Percentiles rank a stretch among this genome's conserved stretches.
Conservation (phyloP, 805 yeast genomes). For the Nakazawaea ambrosiae region DNA sequence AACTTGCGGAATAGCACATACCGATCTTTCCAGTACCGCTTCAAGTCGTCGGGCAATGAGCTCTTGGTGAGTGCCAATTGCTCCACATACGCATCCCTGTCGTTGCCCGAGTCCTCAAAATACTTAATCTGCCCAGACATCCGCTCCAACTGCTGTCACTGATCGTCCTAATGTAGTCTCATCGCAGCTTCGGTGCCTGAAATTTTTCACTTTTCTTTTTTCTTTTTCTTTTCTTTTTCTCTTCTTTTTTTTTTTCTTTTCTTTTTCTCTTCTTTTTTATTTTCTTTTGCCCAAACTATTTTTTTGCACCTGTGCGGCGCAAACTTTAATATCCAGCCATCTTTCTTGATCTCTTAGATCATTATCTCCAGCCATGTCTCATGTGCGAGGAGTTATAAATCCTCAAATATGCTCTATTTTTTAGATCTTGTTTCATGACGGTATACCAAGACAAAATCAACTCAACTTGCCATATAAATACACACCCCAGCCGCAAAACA, state of each 20-base stretch:
- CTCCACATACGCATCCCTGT: slow-evolving; percentile 1
- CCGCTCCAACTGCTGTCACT: neutral
- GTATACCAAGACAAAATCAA: no score
- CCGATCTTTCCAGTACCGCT: slow-evolving; percentile 60
- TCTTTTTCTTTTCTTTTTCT: neutral
- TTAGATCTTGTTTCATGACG: no score
- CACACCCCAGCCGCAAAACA: no score
- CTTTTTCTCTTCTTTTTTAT: no score
- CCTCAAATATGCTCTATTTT: no score
- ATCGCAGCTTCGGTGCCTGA: neutral
- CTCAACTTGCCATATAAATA: no score
- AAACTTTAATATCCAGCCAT: slow-evolving; percentile 1
- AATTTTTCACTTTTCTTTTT: neutral
- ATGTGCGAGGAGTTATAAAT: no score
- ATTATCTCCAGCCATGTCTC: slow-evolving; percentile 8
- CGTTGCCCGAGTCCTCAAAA: slow-evolving; percentile 2
- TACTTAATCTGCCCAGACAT: no score
- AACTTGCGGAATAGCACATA: slow-evolving; percentile 51
- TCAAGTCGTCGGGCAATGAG: slow-evolving; percentile 28
- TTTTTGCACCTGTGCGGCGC: neutral
- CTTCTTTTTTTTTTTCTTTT: no score
- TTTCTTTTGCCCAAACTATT: neutral
- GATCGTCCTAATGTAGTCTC: neutral
- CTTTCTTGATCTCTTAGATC: neutral
- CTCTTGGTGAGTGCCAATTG: slow-evolving; percentile 1